Conservation (phyloP, 2,329 filamentous ascomycete genomes). For the Aureobasidium namibiae region DNA sequence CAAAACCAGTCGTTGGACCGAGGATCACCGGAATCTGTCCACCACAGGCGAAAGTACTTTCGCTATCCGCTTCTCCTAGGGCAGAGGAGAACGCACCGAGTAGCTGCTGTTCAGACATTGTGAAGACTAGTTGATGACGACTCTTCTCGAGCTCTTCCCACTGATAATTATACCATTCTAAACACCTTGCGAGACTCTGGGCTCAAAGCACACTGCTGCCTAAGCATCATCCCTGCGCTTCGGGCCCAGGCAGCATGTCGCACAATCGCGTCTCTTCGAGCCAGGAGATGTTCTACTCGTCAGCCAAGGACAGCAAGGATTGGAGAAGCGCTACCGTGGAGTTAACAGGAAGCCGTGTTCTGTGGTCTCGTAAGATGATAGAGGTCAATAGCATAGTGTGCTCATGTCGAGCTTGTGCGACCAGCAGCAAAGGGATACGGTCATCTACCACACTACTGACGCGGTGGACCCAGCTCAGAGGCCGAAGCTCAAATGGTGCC, state of each 20-base stretch:
- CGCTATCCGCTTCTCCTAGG: background rate
- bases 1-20: background rate
- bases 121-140: background rate
- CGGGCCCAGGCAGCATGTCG: background rate
- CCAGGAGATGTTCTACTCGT: background rate
- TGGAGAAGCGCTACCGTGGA: background rate
- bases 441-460: background rate
- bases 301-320: background rate
- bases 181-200: background rate
- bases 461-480: background rate
- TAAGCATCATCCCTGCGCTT: background rate
- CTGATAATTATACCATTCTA: background rate
- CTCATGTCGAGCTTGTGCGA: background rate
- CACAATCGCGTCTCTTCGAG: background rate
- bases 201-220: background rate
- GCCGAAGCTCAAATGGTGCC: no score
- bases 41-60: conserved; percentile 3
- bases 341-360: background rate
- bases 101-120: background rate
- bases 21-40: background rate
- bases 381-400: no score
- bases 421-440: background rate
- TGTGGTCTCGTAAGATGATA: no score
- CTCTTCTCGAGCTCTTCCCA: background rate
- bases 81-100: background rate